These are phyloP conservation scores for Wickerhamiella bombiphila DNA, from an alignment of 805 yeast species.

Conservation along the genomic window DNA sequence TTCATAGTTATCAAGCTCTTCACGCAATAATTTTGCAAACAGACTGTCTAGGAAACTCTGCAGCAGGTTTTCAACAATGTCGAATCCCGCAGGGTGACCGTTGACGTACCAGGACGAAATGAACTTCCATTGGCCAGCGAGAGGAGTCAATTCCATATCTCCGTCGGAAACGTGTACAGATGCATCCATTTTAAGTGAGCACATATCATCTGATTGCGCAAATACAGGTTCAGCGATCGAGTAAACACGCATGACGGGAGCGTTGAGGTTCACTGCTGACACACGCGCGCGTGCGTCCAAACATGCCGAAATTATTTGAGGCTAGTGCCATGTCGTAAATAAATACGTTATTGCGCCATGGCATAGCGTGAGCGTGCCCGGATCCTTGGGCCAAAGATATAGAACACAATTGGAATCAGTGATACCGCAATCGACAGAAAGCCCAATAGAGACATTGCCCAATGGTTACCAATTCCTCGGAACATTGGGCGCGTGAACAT, in stretches of 20 bases:
- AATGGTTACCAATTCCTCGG: constrained; percentile 5
- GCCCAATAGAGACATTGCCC: constrained; percentile 9
- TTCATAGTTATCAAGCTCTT: background rate
- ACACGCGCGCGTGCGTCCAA: too few species aligned
- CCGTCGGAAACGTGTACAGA: constrained; percentile 5
- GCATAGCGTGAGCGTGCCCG: constrained; percentile 5
- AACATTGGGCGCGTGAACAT: constrained; percentile 12
- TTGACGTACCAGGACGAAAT: constrained; percentile 3
- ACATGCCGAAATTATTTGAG: too few species aligned
- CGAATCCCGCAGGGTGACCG: constrained; percentile 5
- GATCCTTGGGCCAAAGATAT: constrained; percentile 5
- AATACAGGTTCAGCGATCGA: too few species aligned
- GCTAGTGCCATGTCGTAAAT: too few species aligned
- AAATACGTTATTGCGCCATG: constrained; percentile 9
- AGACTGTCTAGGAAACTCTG: constrained; percentile 7
- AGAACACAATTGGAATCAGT: constrained; percentile 4
- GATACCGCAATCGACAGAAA: constrained; percentile 7
- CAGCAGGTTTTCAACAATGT: constrained; percentile 10
- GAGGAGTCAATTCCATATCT: constrained; percentile 6
- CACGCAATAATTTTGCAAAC: background rate
- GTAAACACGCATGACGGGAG: too few species aligned
- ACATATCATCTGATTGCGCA: too few species aligned
- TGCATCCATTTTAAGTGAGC: background rate
- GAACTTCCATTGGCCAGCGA: constrained; percentile 11
- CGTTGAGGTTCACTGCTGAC: too few species aligned